phyloP scores from a whole-genome alignment of 805 yeast genomes.

The Starmerella bacillaris region DNA sequence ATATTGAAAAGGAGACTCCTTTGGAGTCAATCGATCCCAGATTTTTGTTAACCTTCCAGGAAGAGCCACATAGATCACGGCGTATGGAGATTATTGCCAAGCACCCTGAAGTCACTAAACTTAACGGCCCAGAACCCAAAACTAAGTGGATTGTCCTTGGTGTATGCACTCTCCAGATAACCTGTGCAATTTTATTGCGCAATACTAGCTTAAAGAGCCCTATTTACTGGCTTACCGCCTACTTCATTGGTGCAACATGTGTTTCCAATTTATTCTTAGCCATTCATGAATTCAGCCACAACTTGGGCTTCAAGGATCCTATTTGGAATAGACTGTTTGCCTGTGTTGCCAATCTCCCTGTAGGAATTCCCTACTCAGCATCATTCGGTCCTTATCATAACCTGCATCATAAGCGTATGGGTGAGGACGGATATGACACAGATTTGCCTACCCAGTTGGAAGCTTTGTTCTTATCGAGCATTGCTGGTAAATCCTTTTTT shows the following conservation, averaged over 20 bases:
- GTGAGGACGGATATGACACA: slow-evolving; percentile 68
- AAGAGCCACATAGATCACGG: slow-evolving; percentile 64
- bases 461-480: slow-evolving; percentile 52
- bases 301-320: slow-evolving; percentile 65
- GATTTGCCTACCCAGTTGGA: slow-evolving; percentile 73
- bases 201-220: slow-evolving; percentile 34
- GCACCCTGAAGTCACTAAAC: slow-evolving; percentile 61
- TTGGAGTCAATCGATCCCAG: slow-evolving; percentile 10
- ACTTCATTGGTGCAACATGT: slow-evolving; percentile 69
- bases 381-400: slow-evolving; percentile 81
- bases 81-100: slow-evolving; percentile 54
- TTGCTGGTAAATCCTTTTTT: slow-evolving; percentile 75
- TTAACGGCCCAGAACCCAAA: slow-evolving; percentile 71
- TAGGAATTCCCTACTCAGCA: slow-evolving; percentile 80
- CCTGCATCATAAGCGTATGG: slow-evolving; percentile 76
- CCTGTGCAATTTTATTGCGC: slow-evolving; percentile 43
- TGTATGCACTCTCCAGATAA: slow-evolving; percentile 53
- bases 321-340: slow-evolving; percentile 59
- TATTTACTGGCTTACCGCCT: slow-evolving; percentile 46
- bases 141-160: slow-evolving; percentile 58
- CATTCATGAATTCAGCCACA: slow-evolving; percentile 76
- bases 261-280: slow-evolving; percentile 73
- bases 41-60: slow-evolving; percentile 67
- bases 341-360: slow-evolving; percentile 63
- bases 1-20: neutral